phyloP scores from a whole-genome alignment of 2,329 filamentous ascomycete species.

The Pyricularia sp. region DNA sequence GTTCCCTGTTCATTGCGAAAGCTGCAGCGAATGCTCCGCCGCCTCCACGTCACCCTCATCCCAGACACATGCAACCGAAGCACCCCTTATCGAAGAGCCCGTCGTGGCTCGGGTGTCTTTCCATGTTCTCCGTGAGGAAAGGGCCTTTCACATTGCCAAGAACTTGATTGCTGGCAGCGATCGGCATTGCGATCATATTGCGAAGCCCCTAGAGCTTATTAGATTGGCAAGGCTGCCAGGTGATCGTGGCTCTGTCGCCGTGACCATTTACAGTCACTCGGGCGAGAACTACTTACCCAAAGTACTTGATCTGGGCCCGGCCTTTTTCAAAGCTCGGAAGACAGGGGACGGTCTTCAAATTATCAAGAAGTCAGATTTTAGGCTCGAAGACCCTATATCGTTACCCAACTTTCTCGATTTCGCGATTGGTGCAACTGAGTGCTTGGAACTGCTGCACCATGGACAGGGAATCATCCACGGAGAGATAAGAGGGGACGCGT shows the following conservation, averaged over 20 bases:
- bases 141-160: conserved; percentile 74
- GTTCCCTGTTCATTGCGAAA: conserved; percentile 24
- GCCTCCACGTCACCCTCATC: conserved; percentile 18
- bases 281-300: conserved; percentile 60
- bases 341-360: conserved; percentile 36
- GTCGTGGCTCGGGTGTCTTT: conserved; percentile 74
- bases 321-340: conserved; percentile 47
- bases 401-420: conserved; percentile 76
- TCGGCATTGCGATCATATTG: conserved; percentile 60
- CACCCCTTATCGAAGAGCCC: conserved; percentile 44
- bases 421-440: conserved; percentile 76
- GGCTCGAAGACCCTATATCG: conserved; percentile 47
- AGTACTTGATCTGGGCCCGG: conserved; percentile 65
- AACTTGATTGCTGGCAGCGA: conserved; percentile 58
- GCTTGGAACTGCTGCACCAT: conserved; percentile 83
- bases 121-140: conserved; percentile 71
- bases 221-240: conserved; percentile 54
- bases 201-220: conserved; percentile 68
- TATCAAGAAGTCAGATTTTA: conserved; percentile 25
- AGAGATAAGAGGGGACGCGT: conserved; percentile 80
- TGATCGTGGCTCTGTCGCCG: conserved; percentile 59
- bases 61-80: conserved; percentile 28
- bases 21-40: conserved; percentile 23
- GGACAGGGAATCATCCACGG: conserved; percentile 77
- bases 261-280: conserved; percentile 68